Conservation (phyloP, 371 early-diverging fungal species). For the Syncephalastrum monosporum region DNA sequence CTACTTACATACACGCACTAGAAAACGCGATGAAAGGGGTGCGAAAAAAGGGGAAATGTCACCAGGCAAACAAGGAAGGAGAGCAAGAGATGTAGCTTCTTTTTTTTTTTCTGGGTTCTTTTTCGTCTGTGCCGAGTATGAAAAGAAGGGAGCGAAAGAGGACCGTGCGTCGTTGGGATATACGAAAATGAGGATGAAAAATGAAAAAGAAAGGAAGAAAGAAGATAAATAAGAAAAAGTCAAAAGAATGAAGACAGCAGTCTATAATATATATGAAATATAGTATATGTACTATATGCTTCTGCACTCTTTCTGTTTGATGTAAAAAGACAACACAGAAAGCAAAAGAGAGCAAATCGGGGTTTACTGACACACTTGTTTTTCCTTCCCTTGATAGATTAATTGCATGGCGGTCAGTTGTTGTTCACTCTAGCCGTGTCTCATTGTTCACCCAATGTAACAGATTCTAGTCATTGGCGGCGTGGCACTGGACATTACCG, state of each 20-base stretch:
- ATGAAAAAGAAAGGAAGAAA: conserved; percentile 6
- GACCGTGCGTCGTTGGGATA: not conserved
- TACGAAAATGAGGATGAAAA: not conserved
- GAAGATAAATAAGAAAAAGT: not conserved
- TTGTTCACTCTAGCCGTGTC: not conserved
- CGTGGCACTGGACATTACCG: conserved; percentile 76
- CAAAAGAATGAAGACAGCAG: not conserved
- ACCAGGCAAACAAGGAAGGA: conserved; percentile 3
- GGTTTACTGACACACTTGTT: not conserved
- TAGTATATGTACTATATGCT: not conserved
- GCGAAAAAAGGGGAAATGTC: not conserved
- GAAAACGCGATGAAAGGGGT: not conserved
- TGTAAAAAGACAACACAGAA: not conserved
- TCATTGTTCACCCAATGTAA: not conserved
- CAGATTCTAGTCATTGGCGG: conserved; percentile 80
- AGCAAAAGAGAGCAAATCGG: not conserved
- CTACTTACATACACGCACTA: too few relatives aligned
- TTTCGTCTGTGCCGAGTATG: not conserved
- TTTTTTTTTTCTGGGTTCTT: too few relatives aligned
- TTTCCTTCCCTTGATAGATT: not conserved
- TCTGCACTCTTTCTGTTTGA: too few relatives aligned
- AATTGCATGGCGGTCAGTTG: not conserved
- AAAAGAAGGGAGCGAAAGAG: not conserved
- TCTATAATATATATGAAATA: conserved; percentile 1
- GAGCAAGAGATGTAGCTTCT: too few relatives aligned